Conservation (phyloP, 2,329 filamentous ascomycete species). For the Trichoderma atrobrunneum region DNA sequence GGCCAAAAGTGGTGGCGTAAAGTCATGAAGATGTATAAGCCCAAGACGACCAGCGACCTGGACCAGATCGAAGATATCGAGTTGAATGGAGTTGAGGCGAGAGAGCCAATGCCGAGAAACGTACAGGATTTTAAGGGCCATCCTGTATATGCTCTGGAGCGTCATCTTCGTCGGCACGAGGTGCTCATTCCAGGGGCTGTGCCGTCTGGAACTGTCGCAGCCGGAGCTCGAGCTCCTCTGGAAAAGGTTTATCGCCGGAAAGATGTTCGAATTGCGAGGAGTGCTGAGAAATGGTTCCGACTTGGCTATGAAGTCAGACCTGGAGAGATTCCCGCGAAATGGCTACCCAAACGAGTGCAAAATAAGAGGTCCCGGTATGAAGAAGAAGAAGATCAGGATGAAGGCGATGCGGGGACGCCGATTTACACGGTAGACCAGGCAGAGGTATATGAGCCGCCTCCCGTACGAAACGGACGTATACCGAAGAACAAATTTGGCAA, state of each 20-base stretch:
- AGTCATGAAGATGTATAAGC: conserved; percentile 49
- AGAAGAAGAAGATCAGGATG: conserved; percentile 28
- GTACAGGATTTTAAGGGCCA: conserved; percentile 86
- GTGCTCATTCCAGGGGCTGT: conserved; percentile 69
- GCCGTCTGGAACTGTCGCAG: conserved; percentile 73
- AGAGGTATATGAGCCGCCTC: conserved; percentile 69
- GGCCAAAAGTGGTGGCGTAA: conserved; percentile 54
- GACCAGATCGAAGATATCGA: conserved; percentile 84
- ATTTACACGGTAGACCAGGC: conserved; percentile 65
- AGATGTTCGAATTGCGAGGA: conserved; percentile 76
- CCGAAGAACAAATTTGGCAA: conserved; percentile 94
- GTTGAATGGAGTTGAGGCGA: conserved; percentile 65
- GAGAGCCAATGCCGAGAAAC: conserved; percentile 82
- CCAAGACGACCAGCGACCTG: conserved; percentile 52
- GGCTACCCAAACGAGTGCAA: conserved; percentile 52
- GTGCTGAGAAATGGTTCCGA: conserved; percentile 86
- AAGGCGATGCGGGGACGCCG: conserved; percentile 47
- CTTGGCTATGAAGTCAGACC: conserved; percentile 75
- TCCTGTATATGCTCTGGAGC: conserved; percentile 76
- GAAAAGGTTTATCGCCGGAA: conserved; percentile 79
- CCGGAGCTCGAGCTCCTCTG: conserved; percentile 59
- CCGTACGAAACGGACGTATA: conserved; percentile 70
- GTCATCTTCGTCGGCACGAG: conserved; percentile 80
- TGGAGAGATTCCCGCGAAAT: conserved; percentile 80
- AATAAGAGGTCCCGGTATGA: conserved; percentile 26